phyloP scores from a whole-genome alignment of 129 eudicot genomes.

The Calendula officinalis region DNA sequence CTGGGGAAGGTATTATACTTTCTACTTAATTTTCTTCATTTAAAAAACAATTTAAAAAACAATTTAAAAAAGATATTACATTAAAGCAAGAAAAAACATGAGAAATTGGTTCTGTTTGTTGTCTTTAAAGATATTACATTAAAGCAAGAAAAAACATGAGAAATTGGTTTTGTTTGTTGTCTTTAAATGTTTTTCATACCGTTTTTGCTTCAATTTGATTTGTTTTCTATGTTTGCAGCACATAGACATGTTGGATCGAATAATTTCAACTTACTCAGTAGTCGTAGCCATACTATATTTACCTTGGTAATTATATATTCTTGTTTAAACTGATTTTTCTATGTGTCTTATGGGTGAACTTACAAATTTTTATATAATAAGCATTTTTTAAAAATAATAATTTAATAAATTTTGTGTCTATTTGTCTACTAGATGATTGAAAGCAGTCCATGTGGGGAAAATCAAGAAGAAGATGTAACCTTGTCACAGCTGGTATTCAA shows the following conservation, averaged over 20 bases:
- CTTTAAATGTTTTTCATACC: constrained; percentile 2
- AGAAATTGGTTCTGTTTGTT: neutral
- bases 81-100: constrained; percentile 15
- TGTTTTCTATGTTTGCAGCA: constrained; percentile 43
- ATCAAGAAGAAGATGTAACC: constrained; percentile 65
- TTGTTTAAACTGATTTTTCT: neutral
- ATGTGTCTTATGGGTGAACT: constrained; percentile 5
- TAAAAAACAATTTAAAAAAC: neutral
- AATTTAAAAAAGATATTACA: neutral
- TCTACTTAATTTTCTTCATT: neutral
- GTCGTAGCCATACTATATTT: constrained; percentile 91
- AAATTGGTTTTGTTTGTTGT: neutral
- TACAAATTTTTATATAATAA: constrained; percentile 14
- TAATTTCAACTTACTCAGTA: constrained; percentile 80
- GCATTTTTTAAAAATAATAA: constrained; percentile 5
- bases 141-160: constrained; percentile 13
- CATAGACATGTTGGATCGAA: constrained; percentile 94
- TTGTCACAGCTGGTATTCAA: constrained; percentile 70
- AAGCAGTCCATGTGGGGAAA: constrained; percentile 75
- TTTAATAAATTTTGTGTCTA: constrained; percentile 1
- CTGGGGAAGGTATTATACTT: constrained; percentile 72
- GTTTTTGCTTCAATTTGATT: neutral
- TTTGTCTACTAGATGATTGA: constrained; percentile 63
- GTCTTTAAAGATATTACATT: constrained; percentile 7
- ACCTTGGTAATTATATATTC: constrained; percentile 56